Evolutionary conservation across 140 eudicot genomes (phyloP).

Genomic region (Senecio squalidus): DNA sequence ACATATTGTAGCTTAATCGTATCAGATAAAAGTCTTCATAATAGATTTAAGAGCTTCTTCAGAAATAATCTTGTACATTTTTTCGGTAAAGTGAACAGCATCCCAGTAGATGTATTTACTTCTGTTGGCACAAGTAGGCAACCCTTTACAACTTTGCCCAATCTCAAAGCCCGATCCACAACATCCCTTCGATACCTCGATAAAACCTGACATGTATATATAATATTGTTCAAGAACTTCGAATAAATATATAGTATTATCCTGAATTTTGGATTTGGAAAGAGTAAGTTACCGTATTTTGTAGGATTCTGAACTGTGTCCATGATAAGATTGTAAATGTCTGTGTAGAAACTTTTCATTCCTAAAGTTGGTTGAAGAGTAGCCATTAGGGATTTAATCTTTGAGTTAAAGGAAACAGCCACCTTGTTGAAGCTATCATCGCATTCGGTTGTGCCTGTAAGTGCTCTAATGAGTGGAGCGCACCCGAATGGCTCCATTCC

Average conservation of each 20-base stretch:
- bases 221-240: no score
- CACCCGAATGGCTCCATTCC: conserved; percentile 39
- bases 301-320: conserved; percentile 19
- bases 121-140: conserved; percentile 33
- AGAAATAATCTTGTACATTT: conserved; percentile 33
- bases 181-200: conserved; percentile 38
- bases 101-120: conserved; percentile 36
- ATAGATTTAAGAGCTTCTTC: conserved; percentile 29
- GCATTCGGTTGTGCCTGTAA: conserved; percentile 20
- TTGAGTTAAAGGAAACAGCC: conserved; percentile 29
- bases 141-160: conserved; percentile 27
- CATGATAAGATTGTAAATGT: conserved; percentile 17
- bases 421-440: conserved; percentile 33
- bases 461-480: conserved; percentile 22
- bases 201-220: conserved; percentile 17
- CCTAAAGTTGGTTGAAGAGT: conserved; percentile 18
- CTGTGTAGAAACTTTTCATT: conserved; percentile 14
- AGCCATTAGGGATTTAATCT: conserved; percentile 21
- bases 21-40: conserved; percentile 14
- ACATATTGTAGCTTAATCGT: neutral
- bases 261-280: no score
- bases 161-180: conserved; percentile 36
- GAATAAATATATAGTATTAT: no score
- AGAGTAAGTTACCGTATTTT: conserved; percentile 22
- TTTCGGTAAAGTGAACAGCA: conserved; percentile 35